Conservation (phyloP, 176 grass and related monocot species). For the Chrysopogon serrulatus region DNA sequence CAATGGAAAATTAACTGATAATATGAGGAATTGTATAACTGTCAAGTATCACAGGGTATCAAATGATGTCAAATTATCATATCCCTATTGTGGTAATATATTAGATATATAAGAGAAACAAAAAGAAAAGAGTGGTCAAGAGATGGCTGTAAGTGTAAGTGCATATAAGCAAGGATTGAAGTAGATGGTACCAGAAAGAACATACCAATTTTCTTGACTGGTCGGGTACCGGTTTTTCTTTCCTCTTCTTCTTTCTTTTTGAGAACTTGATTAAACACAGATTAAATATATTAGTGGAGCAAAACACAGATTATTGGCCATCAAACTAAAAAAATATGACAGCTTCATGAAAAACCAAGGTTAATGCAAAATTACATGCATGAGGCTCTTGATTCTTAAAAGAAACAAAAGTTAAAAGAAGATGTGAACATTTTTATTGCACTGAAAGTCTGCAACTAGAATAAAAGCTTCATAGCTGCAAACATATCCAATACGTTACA, state of each 20-base stretch:
- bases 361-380: constrained; percentile 3
- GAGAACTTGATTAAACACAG: constrained; percentile 40
- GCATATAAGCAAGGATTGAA: background rate
- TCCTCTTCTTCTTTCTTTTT: constrained; percentile 81
- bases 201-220: constrained; percentile 57
- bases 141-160: background rate
- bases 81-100: background rate
- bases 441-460: constrained; percentile 5
- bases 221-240: constrained; percentile 32
- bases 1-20: background rate
- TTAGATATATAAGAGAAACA: background rate
- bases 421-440: background rate
- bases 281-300: constrained; percentile 19
- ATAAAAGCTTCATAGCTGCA: background rate
- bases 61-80: background rate
- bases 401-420: background rate
- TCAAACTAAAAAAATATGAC: background rate
- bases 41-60: background rate
- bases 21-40: background rate
- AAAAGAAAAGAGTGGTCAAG: background rate
- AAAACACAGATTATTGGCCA: background rate
- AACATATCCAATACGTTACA: background rate
- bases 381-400: background rate
- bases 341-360: background rate
- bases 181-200: background rate